These are phyloP conservation scores for Bjerkandera adusta DNA, from an alignment of 1,284 basidiomycete genomes.

Conservation along the genomic window DNA sequence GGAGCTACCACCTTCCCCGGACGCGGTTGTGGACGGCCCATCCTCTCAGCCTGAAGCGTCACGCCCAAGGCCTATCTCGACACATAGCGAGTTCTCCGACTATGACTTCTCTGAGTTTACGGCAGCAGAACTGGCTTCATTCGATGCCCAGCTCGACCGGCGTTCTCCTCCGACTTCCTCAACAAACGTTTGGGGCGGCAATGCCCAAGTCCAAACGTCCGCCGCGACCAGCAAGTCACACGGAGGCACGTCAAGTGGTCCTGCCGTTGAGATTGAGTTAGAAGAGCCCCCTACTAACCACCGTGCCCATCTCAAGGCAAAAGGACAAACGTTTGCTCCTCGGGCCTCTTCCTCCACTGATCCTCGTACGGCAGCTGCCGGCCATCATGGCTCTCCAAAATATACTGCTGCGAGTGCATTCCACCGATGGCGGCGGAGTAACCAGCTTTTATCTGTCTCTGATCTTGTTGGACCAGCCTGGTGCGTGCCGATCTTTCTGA, in stretches of 20 bases:
- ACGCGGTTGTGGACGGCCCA: background rate
- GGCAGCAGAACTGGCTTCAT: constrained; percentile 48
- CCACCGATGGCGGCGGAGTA: background rate
- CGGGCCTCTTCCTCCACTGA: too few species aligned
- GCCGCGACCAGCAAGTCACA: too few species aligned
- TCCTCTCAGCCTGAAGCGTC: background rate
- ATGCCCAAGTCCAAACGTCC: constrained; percentile 22
- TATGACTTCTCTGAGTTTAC: constrained; percentile 59
- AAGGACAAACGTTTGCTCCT: too few species aligned
- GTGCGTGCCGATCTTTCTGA: too few species aligned
- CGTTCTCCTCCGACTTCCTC: constrained; percentile 19
- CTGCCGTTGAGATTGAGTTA: constrained; percentile 27
- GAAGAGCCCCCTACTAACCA: constrained; percentile 22
- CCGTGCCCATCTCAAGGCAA: constrained; percentile 21
- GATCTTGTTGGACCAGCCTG: constrained; percentile 51
- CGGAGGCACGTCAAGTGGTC: too few species aligned
- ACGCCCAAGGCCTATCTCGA: constrained; percentile 4
- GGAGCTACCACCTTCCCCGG: constrained; percentile 13
- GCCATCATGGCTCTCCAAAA: too few species aligned
- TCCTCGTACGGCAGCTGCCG: too few species aligned
- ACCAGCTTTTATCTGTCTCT: too few species aligned
- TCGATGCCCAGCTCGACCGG: constrained; percentile 41
- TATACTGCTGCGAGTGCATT: background rate
- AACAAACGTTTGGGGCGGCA: background rate
- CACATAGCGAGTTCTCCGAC: constrained; percentile 33